Evolutionary conservation across 176 grass and related monocot species (phyloP).

Genomic region (Dendrocalamus sinicus): DNA sequence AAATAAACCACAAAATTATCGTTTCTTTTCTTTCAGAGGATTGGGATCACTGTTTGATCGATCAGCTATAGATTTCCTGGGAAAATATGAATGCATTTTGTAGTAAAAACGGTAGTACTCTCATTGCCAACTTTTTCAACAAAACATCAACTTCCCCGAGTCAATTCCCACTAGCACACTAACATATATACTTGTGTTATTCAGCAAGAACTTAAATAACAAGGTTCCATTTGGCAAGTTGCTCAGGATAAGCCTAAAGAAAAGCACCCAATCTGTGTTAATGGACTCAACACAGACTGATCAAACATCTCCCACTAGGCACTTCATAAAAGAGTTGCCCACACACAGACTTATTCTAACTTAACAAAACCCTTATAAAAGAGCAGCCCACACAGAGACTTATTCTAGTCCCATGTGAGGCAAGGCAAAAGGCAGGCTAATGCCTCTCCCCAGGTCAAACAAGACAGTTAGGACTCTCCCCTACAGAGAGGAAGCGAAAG

Average conservation of each 20-base stretch:
- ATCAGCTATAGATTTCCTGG: background rate
- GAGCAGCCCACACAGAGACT: constrained; percentile 12
- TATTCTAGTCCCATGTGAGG: constrained; percentile 54
- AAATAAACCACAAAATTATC: background rate
- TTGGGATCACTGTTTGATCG: background rate
- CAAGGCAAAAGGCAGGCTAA: background rate
- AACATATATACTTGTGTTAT: background rate
- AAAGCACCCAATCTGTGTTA: constrained; percentile 22
- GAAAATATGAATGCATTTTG: background rate
- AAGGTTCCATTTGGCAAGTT: constrained; percentile 41
- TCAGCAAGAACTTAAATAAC: background rate
- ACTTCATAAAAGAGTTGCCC: constrained; percentile 31
- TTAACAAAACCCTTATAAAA: too few relatives aligned
- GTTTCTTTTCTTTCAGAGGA: constrained; percentile 16
- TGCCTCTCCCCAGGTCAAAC: constrained; percentile 40
- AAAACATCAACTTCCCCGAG: background rate
- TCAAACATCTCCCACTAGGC: constrained; percentile 41
- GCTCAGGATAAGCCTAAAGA: constrained; percentile 33
- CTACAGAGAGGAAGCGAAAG: background rate
- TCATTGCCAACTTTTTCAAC: background rate
- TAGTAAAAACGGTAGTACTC: background rate
- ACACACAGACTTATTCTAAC: background rate
- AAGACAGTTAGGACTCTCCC: constrained; percentile 17
- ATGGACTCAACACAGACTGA: constrained; percentile 32
- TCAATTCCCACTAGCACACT: constrained; percentile 36